Conservation (phyloP, 2,329 filamentous ascomycete genomes). For the Fusarium tupiense region DNA sequence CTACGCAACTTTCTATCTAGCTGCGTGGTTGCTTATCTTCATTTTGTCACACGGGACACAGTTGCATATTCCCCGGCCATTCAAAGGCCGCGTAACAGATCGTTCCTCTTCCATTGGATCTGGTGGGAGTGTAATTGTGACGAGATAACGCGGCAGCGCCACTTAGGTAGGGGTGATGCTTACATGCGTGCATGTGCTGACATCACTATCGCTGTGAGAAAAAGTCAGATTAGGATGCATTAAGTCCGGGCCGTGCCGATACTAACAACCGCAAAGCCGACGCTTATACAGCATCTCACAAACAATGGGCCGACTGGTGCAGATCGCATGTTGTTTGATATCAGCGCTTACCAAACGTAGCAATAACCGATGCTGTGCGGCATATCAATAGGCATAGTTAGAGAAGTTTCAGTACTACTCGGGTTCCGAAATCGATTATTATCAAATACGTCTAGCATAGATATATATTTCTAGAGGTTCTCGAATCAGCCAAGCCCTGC, state of each 20-base stretch:
- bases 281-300: neutral
- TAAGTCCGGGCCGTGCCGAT: neutral
- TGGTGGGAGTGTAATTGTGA: neutral
- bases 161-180: neutral
- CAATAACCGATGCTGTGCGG: neutral
- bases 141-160: neutral
- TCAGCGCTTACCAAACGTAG: neutral
- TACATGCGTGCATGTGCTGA: neutral
- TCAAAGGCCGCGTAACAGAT: neutral
- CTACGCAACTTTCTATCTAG: neutral
- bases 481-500: too few relatives aligned
- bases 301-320: neutral
- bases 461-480: neutral
- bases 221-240: neutral
- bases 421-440: neutral
- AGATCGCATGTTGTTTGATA: neutral
- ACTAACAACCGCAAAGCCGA: neutral
- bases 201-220: neutral
- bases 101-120: neutral
- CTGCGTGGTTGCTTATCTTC: neutral
- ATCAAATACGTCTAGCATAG: neutral
- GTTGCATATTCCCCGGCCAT: neutral
- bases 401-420: neutral
- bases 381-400: neutral
- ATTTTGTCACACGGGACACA: neutral